Evolutionary conservation across 78 protist genomes (phyloP), one percentile per base, ranked within the genome.

Genomic region (Dictyostelium brefeldianum): DNA sequence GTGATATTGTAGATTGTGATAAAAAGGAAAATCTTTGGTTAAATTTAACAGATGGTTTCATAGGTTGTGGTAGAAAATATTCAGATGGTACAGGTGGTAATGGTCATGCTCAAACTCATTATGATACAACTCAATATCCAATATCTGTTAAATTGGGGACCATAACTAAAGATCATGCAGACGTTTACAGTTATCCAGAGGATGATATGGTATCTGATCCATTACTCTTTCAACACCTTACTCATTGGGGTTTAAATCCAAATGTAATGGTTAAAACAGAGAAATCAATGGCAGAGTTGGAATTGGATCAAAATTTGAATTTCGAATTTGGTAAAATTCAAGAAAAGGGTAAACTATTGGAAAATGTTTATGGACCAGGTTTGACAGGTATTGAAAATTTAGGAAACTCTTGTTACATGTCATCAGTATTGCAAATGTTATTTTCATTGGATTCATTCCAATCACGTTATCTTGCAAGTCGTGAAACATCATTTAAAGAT

Each of bases 81-180:
- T 59, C 59, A 0, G 98, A 96, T 54, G 99, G 99, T 4, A 25
- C 84, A 4, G 99, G 98, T 10, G 99, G 99, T 8, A 94, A 97
- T 41, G 95, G 89, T 7, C 98, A 97, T 62, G 99, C 99, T 6
- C 74, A 95, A 41, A 80, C 89, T 14, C 99, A 98, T 89, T 99
- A 80, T 85, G 41, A 81, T 46, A 53, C 22, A 80, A 96, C 98
- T 15, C 48, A 50, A 47, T 53, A 92, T 79, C 98, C 98, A 10
- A 84, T 99, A 36, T 98, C 95, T 1, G 99, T 98, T 29, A 99
- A 99, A 94, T 80, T 99, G 14, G 99, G 99, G 25, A 98, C 99
- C 11, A 97, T 99, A 83, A 96, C 98, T 1, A 82, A 98, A 29
- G 96, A 97, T 11, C 75, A 56, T 25, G 92, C 83, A 1, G 95